Percentiles rank a stretch among this genome's conserved stretches.
Evolutionary conservation across 2,329 filamentous ascomycete genomes (phyloP).

Genomic region (Madurella fahalii): DNA sequence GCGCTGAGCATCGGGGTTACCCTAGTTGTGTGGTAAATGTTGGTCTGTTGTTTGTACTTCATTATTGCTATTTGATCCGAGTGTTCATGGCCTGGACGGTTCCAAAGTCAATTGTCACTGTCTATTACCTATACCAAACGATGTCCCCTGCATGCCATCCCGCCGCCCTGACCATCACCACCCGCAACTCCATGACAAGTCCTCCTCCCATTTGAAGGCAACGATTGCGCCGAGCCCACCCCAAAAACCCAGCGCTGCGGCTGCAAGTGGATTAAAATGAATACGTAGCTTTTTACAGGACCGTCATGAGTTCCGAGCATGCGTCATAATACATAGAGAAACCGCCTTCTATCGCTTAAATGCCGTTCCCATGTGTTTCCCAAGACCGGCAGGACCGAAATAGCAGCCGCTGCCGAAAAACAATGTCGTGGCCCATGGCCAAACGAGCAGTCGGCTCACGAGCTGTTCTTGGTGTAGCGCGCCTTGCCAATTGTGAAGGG

Average conservation of each 20-base stretch:
- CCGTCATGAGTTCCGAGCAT: constrained; percentile 14
- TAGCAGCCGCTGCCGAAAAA: not conserved
- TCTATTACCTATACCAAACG: too few relatives aligned
- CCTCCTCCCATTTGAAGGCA: constrained; percentile 1
- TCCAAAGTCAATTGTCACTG: too few relatives aligned
- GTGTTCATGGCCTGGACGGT: too few relatives aligned
- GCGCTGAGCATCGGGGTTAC: too few relatives aligned
- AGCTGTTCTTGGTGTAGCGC: constrained; percentile 65
- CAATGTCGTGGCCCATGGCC: not conserved
- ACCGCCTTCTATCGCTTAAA: constrained; percentile 4
- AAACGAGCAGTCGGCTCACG: constrained; percentile 25
- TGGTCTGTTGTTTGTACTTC: too few relatives aligned
- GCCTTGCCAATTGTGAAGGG: constrained; percentile 91
- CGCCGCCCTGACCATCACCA: too few relatives aligned
- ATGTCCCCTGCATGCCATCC: too few relatives aligned
- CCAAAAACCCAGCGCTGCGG: not conserved
- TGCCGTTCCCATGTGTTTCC: not conserved
- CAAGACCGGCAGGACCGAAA: not conserved
- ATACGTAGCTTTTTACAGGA: constrained; percentile 13
- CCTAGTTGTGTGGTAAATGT: too few relatives aligned
- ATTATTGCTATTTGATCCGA: too few relatives aligned
- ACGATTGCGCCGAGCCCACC: constrained; percentile 14
- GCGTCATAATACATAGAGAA: constrained; percentile 12
- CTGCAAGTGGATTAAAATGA: not conserved
- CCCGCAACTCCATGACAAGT: too few relatives aligned